Base-by-base conservation (phyloP, 2,329 filamentous ascomycete genomes). In the Colletotrichum navitas region DNA sequence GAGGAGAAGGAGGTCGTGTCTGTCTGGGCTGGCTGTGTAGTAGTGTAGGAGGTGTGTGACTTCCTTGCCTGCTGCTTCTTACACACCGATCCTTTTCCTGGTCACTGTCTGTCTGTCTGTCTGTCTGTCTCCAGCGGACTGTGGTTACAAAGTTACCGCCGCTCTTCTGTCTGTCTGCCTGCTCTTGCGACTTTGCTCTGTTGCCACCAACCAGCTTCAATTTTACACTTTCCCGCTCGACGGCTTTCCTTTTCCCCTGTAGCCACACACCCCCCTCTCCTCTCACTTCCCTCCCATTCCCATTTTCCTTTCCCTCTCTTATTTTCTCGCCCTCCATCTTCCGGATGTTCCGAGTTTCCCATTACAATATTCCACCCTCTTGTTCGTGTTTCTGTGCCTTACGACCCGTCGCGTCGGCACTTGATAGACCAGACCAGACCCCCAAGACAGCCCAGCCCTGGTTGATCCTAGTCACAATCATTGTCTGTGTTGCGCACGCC, bases 171-270 rank as follows among this genome's bases (percentile, higher is more conserved):
- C 60, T 64, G 21, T 24, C 52, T 59, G 14, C 49, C 47, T 49
- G n/a, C 49, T 29, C 56, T 43, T 32, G 39, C 56, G 21, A 60
- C 39, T 47, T 21, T 5, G 21, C 11, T 14, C 54, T 39, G 52
- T 26, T 34, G 2, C 32, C 34, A 39, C 32, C 21, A 24, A 56
- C 32, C 39, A 58, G 32, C 55, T 55, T 64, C 65, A 64, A 69
- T 54, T 64, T 72, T 72, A 69, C 65, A 61, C 69, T 72, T 68
- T 63, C 54, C 61, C 47, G 54, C 69, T 63, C 69, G 54, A 41
- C 60, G 62, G 65, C 59, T 49, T 68, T 63, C 65, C 60, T 60
- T 61, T 68, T 55, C 43, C 49, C 29, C 39, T 32, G 29, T 60
- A 55, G 59, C 69, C 47, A 61, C 54, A 61, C 69, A 54, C 68